A percentile compares a stretch with the other conserved stretches of the same genome.
phyloP scores from a whole-genome alignment of 225 moss, liverwort and hornwort species.

The Lunularia cruciata region DNA sequence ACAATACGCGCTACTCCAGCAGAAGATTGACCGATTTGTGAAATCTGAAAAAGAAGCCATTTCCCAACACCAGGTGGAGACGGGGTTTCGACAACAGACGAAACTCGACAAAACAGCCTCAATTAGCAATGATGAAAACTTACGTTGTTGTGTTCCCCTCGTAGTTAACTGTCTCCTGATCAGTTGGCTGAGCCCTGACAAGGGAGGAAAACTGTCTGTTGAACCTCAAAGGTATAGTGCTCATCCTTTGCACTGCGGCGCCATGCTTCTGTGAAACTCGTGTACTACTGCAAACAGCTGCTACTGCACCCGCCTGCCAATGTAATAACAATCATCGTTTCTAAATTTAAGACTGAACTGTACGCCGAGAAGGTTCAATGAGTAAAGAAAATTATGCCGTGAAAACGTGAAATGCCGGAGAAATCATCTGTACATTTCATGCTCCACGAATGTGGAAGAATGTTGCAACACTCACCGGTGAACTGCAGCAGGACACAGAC shows the following conservation, averaged over 20 bases:
- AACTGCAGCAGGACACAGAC: background rate
- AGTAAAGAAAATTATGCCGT: background rate
- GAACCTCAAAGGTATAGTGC: background rate
- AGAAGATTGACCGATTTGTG: background rate
- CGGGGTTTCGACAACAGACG: too few relatives aligned
- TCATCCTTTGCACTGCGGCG: background rate
- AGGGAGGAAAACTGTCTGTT: background rate
- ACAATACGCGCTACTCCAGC: background rate
- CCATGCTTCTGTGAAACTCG: background rate
- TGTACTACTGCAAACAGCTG: background rate
- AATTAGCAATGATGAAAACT: too few relatives aligned
- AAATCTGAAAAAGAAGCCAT: background rate
- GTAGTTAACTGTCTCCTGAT: conserved; percentile 11
- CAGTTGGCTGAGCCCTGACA: conserved; percentile 3
- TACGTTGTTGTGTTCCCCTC: conserved; percentile 14
- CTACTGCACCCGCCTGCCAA: conserved; percentile 3
- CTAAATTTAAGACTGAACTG: background rate
- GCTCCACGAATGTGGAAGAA: too few relatives aligned
- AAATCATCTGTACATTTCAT: too few relatives aligned
- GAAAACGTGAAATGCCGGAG: too few relatives aligned
- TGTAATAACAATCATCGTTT: background rate
- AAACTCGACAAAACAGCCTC: too few relatives aligned
- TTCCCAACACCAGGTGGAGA: background rate
- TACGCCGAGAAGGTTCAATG: background rate
- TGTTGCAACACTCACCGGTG: conserved; percentile 12